Percentiles rank a stretch among this genome's conserved stretches.
Conservation (phyloP, 805 yeast genomes). For the Schwanniomyces yamadae region DNA sequence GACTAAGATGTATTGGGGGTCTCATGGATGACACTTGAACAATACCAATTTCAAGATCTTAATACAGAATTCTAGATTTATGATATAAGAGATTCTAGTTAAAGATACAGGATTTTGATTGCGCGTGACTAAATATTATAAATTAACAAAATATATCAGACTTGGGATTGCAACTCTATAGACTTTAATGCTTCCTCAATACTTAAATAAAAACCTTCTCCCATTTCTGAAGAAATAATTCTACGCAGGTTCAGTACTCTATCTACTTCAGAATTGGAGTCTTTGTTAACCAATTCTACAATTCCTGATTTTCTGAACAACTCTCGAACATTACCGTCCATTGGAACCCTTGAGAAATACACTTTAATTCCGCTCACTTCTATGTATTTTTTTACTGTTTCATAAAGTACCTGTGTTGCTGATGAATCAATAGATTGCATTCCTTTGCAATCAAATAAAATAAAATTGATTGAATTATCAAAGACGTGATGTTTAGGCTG, state of each 20-base stretch:
- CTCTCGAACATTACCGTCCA: slow-evolving; percentile 44
- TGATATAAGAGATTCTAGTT: too few relatives aligned
- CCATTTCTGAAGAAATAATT: slow-evolving; percentile 13
- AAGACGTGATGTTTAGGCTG: slow-evolving; percentile 50
- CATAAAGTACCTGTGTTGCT: slow-evolving; percentile 70
- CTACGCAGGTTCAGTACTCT: neutral
- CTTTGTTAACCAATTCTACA: slow-evolving; percentile 20
- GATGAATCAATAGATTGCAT: slow-evolving; percentile 79
- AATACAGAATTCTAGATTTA: too few relatives aligned
- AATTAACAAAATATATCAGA: too few relatives aligned
- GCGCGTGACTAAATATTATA: too few relatives aligned
- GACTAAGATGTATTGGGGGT: too few relatives aligned
- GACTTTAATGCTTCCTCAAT: slow-evolving; percentile 58
- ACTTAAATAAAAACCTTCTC: slow-evolving; percentile 41
- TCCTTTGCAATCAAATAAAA: slow-evolving; percentile 78
- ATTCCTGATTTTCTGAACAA: slow-evolving; percentile 60
- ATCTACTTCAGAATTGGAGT: neutral
- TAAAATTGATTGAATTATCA: slow-evolving; percentile 45
- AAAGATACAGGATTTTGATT: too few relatives aligned
- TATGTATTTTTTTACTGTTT: slow-evolving; percentile 54
- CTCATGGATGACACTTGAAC: too few relatives aligned
- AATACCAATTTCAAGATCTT: too few relatives aligned
- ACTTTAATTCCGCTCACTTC: slow-evolving; percentile 54
- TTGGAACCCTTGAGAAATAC: slow-evolving; percentile 60
- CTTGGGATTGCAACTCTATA: slow-evolving; percentile 28